Evolutionary conservation across 2,329 filamentous ascomycete species (phyloP).

Genomic region (Cryphonectria radicalis): DNA sequence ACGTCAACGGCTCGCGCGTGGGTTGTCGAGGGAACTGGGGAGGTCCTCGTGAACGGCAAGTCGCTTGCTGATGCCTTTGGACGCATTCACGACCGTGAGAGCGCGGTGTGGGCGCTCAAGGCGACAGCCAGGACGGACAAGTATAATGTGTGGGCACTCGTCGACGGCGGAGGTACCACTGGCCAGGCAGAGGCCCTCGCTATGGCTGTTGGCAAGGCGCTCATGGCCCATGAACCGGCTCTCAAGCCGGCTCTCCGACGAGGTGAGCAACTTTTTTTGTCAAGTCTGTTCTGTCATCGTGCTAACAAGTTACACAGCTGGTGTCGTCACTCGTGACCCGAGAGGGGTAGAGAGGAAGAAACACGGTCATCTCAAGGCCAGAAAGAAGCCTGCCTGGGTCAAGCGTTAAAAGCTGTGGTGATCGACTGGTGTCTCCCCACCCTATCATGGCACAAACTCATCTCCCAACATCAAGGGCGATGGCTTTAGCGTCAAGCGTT

Average conservation of each 20-base stretch:
- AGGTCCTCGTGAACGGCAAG: conserved; percentile 89
- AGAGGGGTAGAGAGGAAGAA: conserved; percentile 98
- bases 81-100: conserved; percentile 91
- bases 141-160: conserved; percentile 92
- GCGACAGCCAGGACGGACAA: conserved; percentile 84
- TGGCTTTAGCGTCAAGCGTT: not conserved
- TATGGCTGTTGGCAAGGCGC: conserved; percentile 82
- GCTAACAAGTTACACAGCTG: conserved; percentile 62
- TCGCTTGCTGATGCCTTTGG: conserved; percentile 81
- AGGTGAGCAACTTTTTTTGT: conserved; percentile 64
- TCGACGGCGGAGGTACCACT: conserved; percentile 85
- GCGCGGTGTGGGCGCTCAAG: conserved; percentile 88
- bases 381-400: conserved; percentile 98
- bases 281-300: conserved; percentile 3
- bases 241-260: conserved; percentile 85
- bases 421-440: not conserved
- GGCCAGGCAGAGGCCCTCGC: conserved; percentile 96
- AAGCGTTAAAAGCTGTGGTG: conserved; percentile 62
- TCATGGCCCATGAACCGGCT: conserved; percentile 88
- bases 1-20: conserved; percentile 82
- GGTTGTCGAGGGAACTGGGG: conserved; percentile 89
- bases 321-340: conserved; percentile 87
- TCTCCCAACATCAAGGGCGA: not conserved
- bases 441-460: not conserved
- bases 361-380: conserved; percentile 90